Evolutionary conservation across 73 alveolate species (phyloP), one percentile per base, ranked within the genome.

Genomic region (Durusdinium trenchii): DNA sequence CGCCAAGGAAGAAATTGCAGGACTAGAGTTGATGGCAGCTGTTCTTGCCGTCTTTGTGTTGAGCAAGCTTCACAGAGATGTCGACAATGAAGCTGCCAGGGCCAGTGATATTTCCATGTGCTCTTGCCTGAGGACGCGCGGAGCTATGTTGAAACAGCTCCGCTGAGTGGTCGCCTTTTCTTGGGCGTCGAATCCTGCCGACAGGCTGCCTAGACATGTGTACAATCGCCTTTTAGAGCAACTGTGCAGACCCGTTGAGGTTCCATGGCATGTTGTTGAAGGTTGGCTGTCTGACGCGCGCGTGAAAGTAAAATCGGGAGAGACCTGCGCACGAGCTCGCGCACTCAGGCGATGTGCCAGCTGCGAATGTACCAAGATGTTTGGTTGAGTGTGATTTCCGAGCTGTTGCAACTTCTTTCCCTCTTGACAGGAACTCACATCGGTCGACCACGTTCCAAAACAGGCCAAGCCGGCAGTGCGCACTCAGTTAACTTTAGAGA

Each of bases 101-200:
- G 95, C 95, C 0, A 38, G 62, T 57, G 42, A 57, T 28, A 57
- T 86, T n/a, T 9, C 51, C n/a, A 86, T 86, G 95, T 35, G 35
- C 60, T 40, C 64, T 0, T 47, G n/a, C n/a, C n/a, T n/a, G n/a
- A n/a, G n/a, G n/a, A n/a, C n/a, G n/a, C n/a, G n/a, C n/a, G n/a
- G n/a, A n/a, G n/a, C n/a, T n/a, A n/a, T n/a, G n/a, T n/a, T n/a
- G n/a, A n/a, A n/a, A n/a, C n/a, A n/a, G n/a, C n/a, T n/a, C n/a
- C n/a, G n/a, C n/a, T n/a, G n/a, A n/a, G n/a, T n/a, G n/a, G n/a
- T n/a, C n/a, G n/a, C n/a, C n/a, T n/a, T n/a, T n/a, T n/a, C n/a
- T n/a, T n/a, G n/a, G n/a, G n/a, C n/a, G n/a, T n/a, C 83, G 35
- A 71, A 71, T n/a, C 86, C 90, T 6, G 90, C 90, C 45, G 90